phyloP scores from a whole-genome alignment of 78 protist species.

The Speleostelium caveatum region DNA sequence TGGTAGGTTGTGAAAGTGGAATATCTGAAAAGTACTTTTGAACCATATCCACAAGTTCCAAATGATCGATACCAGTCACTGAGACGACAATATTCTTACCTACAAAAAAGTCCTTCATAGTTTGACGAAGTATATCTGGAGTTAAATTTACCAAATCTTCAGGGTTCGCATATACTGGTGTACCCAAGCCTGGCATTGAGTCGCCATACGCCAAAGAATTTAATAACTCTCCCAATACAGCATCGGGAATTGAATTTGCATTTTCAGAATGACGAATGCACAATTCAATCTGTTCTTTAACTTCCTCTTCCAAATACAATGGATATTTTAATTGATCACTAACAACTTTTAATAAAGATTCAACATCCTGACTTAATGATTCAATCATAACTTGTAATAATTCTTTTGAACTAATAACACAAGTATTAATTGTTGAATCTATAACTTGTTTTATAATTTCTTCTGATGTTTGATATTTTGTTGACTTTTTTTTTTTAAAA shows the following conservation, averaged over 20 bases:
- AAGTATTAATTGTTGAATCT: conserved; percentile 46
- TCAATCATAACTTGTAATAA: conserved; percentile 17
- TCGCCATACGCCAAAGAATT: conserved; percentile 38
- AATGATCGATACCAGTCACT: conserved; percentile 47
- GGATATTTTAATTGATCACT: conserved; percentile 52
- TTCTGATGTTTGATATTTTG: conserved; percentile 40
- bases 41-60: not conserved
- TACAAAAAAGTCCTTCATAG: not conserved
- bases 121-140: not conserved
- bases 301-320: conserved; percentile 6
- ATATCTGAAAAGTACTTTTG: conserved; percentile 28
- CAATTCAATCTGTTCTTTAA: conserved; percentile 15
- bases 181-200: conserved; percentile 19
- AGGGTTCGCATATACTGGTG: not conserved
- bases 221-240: conserved; percentile 4
- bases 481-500: not conserved
- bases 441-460: conserved; percentile 20
- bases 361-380: conserved; percentile 49
- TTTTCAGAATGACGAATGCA: not conserved
- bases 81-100: conserved; percentile 61
- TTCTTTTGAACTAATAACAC: conserved; percentile 3
- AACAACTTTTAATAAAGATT: conserved; percentile 15
- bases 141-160: not conserved
- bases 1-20: conserved; percentile 1
- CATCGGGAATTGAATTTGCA: not conserved